Base-by-base conservation (phyloP, 495 filamentous ascomycete genomes). In the Penicillium atrosanguineum region DNA sequence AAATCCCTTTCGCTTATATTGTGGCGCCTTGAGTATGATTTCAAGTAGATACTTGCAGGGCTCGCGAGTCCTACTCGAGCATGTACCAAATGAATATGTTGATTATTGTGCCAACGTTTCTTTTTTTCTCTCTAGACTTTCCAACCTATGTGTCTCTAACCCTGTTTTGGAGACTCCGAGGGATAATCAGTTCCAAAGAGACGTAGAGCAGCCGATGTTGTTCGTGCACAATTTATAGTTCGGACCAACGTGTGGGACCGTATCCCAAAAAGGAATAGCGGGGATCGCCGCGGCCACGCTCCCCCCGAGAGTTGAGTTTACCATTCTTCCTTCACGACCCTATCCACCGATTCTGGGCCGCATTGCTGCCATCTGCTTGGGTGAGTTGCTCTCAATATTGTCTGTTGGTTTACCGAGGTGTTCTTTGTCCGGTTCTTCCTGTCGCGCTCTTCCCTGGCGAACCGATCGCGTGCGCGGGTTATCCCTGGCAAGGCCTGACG, bases 391-490 rank as follows among this genome's bases (percentile, higher is more conserved):
- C 11, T 36, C 31, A 0, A 2, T 14, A 11, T 34, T 8, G 11
- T 12, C 31, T 34, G 12, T 14, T 14, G 12, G 31, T 14, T 15
- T 15, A 34, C 11, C 3, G 19, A 36, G 16, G 19, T 37, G 18
- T 48, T 14, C 44, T 6, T 25, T 36, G 16, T 20, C 31, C 12
- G 31, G 16, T 11, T 12, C 40, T 26, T 31, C 15, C 40, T 18
- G 38, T 45, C 55, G 45, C 23, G 45, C 50, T 41, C 12, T 14
- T 34, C 40, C 20, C 39, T 20, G 43, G 44, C 6, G 9, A 43
- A 23, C 46, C 25, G 50, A 59, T 64, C 58, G 55, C 55, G 61
- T 57, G 56, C 50, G 46, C 55, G 45, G 55, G 5, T 65, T 56
- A 59, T 64, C 65, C 63, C 65, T 66, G 56, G 45, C 34, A 46